Evolutionary conservation across 2,329 filamentous ascomycete genomes (phyloP).

Genomic region (Fusarium devonianum): DNA sequence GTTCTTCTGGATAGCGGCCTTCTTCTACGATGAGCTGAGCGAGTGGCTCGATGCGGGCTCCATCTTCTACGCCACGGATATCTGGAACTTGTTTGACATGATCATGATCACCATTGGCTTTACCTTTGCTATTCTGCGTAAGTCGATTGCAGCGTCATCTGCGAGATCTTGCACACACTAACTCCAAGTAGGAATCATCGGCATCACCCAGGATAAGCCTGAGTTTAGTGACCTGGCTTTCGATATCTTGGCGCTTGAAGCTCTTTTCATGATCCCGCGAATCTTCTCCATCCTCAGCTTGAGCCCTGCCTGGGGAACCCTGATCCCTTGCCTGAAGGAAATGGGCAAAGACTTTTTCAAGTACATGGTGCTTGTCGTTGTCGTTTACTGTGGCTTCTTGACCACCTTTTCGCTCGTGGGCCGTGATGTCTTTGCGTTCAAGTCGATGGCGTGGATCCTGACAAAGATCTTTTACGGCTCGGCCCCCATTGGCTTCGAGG

Average conservation of each 20-base stretch:
- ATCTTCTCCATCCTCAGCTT: constrained; percentile 87
- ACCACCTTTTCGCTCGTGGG: constrained; percentile 84
- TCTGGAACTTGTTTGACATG: constrained; percentile 80
- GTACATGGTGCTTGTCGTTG: constrained; percentile 79
- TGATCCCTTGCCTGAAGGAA: constrained; percentile 89
- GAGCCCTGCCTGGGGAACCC: constrained; percentile 87
- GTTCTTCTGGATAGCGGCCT: constrained; percentile 86
- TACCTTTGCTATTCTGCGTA: constrained; percentile 75
- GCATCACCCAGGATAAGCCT: constrained; percentile 58
- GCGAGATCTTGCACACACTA: constrained; percentile 5
- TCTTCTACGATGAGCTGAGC: constrained; percentile 85
- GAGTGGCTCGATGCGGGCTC: constrained; percentile 87
- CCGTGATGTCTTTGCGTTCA: constrained; percentile 70
- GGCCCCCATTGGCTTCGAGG: constrained; percentile 75
- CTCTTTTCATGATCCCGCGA: constrained; percentile 86
- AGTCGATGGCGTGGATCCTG: constrained; percentile 76
- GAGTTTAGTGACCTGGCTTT: constrained; percentile 80
- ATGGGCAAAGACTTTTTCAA: constrained; percentile 95
- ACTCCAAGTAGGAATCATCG: constrained; percentile 46
- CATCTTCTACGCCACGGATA: constrained; percentile 83
- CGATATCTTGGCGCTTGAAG: constrained; percentile 88
- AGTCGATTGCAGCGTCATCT: constrained; percentile 46
- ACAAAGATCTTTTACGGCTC: constrained; percentile 85
- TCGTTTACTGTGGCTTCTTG: constrained; percentile 86
- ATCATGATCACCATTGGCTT: constrained; percentile 77